These are phyloP conservation scores for Toxicodendron radicans DNA, from an alignment of 345 rosid species.

Conservation along the genomic window DNA sequence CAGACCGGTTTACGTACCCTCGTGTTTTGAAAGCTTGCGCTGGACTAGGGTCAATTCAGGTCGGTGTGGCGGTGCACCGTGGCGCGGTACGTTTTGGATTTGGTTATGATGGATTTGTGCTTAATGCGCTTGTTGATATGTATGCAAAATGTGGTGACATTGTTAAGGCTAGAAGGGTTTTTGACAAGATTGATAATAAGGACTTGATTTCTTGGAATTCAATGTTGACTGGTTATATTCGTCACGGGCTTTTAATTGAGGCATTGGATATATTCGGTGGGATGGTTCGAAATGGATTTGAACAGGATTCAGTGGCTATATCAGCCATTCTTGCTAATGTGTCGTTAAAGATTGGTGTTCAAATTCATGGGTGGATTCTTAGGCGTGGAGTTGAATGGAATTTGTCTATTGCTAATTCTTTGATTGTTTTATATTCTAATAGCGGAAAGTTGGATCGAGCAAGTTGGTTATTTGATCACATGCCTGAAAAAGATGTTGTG, in stretches of 20 bases:
- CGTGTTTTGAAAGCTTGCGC: constrained; percentile 80
- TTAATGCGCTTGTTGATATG: constrained; percentile 84
- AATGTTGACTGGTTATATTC: constrained; percentile 65
- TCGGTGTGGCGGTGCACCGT: constrained; percentile 79
- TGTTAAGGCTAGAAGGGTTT: constrained; percentile 67
- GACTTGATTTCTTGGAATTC: constrained; percentile 81
- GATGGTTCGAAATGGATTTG: constrained; percentile 56
- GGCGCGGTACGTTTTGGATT: constrained; percentile 69
- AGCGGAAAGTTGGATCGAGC: constrained; percentile 45
- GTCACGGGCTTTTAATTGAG: constrained; percentile 56
- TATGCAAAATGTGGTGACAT: constrained; percentile 93
- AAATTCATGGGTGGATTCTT: constrained; percentile 75
- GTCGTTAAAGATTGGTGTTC: constrained; percentile 41
- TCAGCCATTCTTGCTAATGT: constrained; percentile 57
- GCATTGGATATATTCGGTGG: constrained; percentile 46
- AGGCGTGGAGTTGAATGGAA: constrained; percentile 61
- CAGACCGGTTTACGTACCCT: constrained; percentile 79
- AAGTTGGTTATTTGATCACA: constrained; percentile 56
- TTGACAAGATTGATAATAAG: constrained; percentile 52
- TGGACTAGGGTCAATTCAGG: constrained; percentile 68
- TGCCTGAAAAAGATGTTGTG: constrained; percentile 64
- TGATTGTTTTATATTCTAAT: constrained; percentile 58
- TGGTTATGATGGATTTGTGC: constrained; percentile 54
- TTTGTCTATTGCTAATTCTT: constrained; percentile 61
- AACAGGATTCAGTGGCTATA: constrained; percentile 71